phyloP scores from a whole-genome alignment of 1,284 basidiomycete species.

The Ganoderma sp. region DNA sequence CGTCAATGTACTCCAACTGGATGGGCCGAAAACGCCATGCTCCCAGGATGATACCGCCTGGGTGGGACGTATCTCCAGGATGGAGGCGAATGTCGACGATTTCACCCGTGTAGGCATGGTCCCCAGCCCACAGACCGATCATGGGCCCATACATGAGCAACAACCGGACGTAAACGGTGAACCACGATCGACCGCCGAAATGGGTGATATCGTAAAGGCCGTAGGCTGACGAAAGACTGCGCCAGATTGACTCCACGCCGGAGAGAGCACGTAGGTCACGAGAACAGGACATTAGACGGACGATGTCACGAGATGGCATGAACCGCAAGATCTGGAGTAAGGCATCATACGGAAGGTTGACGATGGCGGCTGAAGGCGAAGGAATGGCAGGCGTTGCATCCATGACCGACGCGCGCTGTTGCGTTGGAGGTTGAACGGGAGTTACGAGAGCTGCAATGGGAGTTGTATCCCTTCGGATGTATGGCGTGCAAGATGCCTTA shows the following conservation, averaged over 20 bases:
- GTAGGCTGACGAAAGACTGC: slow-evolving; percentile 22
- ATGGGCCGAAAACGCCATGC: slow-evolving; percentile 32
- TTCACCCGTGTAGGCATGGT: slow-evolving; percentile 34
- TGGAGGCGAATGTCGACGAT: slow-evolving; percentile 31
- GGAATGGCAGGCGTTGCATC: neutral
- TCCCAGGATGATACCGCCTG: slow-evolving; percentile 32
- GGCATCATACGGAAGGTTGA: slow-evolving; percentile 36
- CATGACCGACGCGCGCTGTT: neutral
- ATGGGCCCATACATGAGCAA: slow-evolving; percentile 34
- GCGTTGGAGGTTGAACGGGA: neutral
- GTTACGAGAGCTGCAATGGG: neutral
- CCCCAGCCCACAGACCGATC: slow-evolving; percentile 37
- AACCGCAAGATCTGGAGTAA: slow-evolving; percentile 29
- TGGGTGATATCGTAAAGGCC: slow-evolving; percentile 25
- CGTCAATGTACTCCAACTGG: slow-evolving; percentile 28
- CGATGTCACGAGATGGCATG: slow-evolving; percentile 31
- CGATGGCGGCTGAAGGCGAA: neutral
- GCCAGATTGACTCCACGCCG: slow-evolving; percentile 36
- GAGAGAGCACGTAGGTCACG: slow-evolving; percentile 27
- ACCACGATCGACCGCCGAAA: slow-evolving; percentile 33
- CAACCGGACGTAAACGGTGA: slow-evolving; percentile 30
- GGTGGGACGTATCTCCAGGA: slow-evolving; percentile 8
- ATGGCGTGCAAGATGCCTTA: neutral
- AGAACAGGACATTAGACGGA: slow-evolving; percentile 34
- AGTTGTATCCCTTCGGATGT: neutral